Evolutionary conservation across 345 rosid species (phyloP).

Genomic region (Erucastrum elatum): DNA sequence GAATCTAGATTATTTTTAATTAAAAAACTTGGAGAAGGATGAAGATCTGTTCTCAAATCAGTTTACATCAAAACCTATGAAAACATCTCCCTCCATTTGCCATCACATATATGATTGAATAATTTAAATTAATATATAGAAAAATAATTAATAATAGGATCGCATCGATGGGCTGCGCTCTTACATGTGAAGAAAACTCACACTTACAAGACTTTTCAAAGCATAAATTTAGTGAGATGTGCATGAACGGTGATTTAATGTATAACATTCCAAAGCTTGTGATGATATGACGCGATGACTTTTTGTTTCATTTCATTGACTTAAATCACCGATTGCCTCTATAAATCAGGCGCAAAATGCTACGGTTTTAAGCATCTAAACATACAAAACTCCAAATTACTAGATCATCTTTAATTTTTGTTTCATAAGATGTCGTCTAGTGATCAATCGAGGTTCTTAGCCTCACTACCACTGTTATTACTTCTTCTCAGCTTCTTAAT

Average conservation of each 20-base stretch:
- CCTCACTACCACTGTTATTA: constrained; percentile 15
- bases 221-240: not conserved
- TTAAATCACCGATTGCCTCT: constrained; percentile 8
- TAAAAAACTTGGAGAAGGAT: not conserved
- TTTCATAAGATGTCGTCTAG: constrained; percentile 17
- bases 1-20: not conserved
- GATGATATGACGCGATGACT: constrained; percentile 14
- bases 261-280: constrained; percentile 26
- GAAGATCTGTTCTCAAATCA: not conserved
- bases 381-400: not conserved
- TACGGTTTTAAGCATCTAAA: not conserved
- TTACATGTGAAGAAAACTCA: constrained; percentile 16
- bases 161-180: not conserved
- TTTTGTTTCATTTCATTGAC: constrained; percentile 31
- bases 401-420: not conserved
- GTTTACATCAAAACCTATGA: not conserved
- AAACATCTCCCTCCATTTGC: not conserved
- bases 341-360: constrained; percentile 26
- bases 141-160: not conserved
- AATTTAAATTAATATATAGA: not conserved
- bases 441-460: constrained; percentile 9
- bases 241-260: constrained; percentile 20
- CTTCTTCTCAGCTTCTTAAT: constrained; percentile 31
- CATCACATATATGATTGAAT: not conserved
- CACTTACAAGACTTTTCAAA: constrained; percentile 35